A percentile compares a stretch with the other conserved stretches of the same genome.
These are phyloP conservation scores for Suillus placidus DNA, from an alignment of 768 basidiomycete genomes.

Conservation along the genomic window DNA sequence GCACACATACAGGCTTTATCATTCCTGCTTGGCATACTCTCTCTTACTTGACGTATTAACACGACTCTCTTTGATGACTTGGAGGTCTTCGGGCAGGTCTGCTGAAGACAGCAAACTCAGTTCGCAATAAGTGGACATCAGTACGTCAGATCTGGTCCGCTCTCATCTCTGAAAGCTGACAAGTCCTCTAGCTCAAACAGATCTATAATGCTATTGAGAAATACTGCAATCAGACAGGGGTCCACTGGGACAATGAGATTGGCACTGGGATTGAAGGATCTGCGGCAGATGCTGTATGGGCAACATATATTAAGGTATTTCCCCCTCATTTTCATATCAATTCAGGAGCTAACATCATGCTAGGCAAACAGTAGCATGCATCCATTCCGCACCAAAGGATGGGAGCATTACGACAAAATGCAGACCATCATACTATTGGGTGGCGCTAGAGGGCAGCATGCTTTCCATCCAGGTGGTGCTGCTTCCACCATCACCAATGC, in stretches of 20 bases:
- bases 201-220: neutral
- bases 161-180: neutral
- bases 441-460: neutral
- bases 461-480: neutral
- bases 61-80: too few species aligned
- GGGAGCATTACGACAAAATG: conserved; percentile 4
- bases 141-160: neutral
- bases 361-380: neutral
- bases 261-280: neutral
- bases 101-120: neutral
- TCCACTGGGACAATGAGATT: neutral
- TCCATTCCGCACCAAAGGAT: neutral
- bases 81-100: neutral
- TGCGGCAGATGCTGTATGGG: neutral
- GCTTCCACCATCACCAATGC: neutral
- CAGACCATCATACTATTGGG: neutral
- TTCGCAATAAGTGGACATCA: neutral
- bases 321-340: neutral
- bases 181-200: neutral
- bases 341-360: neutral
- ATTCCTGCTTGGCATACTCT: too few species aligned
- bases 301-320: neutral
- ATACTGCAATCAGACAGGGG: neutral
- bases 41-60: too few species aligned
- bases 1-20: too few species aligned